Evolutionary conservation across 768 basidiomycete species (phyloP), one percentile per base, ranked within the genome.

Genomic region (Suillus cothurnatus): DNA sequence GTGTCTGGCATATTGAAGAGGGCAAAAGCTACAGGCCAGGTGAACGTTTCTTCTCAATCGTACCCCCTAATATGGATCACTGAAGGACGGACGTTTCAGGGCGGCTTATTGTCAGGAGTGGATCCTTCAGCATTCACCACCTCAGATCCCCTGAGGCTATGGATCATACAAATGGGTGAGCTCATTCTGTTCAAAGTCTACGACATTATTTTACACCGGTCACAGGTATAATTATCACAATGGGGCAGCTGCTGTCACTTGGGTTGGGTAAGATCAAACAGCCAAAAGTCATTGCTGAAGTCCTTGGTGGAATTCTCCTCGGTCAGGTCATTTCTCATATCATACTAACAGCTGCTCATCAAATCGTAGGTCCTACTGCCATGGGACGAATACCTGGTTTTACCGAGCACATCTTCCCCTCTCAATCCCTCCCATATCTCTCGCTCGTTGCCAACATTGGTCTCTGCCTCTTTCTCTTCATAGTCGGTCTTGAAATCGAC

Each of bases 401-500:
- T 78, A 89, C 94, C 0, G 53, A 89, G 49, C 89, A 91, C 73
- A 88, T 98, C 62, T 99, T 99, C 75, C 95, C 97, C 0, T 0
- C 77, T 0, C 76, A 74, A 0, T 95, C 94, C 0, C 71, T 85
- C 3, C 81, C 94, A 0, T 96, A 87, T 75, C 87, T 99, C 39
- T 89, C 87, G 47, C 89, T 99, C 38, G 88, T 91, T 34, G 93
- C 97, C 26, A 94, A 91, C 72, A 92, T 99, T 68, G 97, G 93
- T 1, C 83, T 94, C 14, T 89, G 88, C 68, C 86, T 95, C 53
- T 95, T 94, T 79, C 85, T 98, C 14, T 98, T 98, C 81, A 86
- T 97, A 66, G 90, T 98, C 41, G 97, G 97, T 0, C 87, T 97
- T n/a, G 92, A 94, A 79, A 95, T 97, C 64, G 97, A 99, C 68